A percentile compares a stretch with the other conserved stretches of the same genome.
phyloP scores from a whole-genome alignment of 2,329 filamentous ascomycete species.

The Penicillium sp. region DNA sequence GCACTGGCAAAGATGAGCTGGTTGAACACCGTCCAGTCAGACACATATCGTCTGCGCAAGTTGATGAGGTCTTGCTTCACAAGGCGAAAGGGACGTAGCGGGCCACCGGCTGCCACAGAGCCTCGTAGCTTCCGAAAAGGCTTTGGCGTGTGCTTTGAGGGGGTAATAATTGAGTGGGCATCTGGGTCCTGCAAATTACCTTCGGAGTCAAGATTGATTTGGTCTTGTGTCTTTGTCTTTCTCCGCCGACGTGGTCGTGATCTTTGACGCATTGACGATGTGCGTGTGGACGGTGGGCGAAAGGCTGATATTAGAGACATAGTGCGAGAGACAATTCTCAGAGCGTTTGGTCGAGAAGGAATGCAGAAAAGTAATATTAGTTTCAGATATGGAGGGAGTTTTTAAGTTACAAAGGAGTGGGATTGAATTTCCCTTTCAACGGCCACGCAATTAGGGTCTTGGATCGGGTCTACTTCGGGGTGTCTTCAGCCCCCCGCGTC shows the following conservation, averaged over 20 bases:
- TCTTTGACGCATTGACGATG: slow-evolving; percentile 31
- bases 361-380: not conserved
- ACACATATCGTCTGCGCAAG: slow-evolving; percentile 53
- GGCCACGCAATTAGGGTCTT: not conserved
- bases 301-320: slow-evolving; percentile 42
- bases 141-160: slow-evolving; percentile 43
- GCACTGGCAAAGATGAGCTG: slow-evolving; percentile 66
- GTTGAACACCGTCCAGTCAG: slow-evolving; percentile 64
- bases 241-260: slow-evolving; percentile 27
- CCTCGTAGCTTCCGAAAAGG: slow-evolving; percentile 36
- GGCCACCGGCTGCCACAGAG: slow-evolving; percentile 45
- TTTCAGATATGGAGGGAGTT: not conserved
- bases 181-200: slow-evolving; percentile 29
- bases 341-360: not conserved
- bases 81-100: slow-evolving; percentile 58
- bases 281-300: slow-evolving; percentile 37
- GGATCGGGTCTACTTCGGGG: slow-evolving; percentile 1
- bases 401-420: not conserved
- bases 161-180: slow-evolving; percentile 43
- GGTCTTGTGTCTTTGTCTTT: slow-evolving; percentile 18
- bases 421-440: not conserved
- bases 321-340: slow-evolving; percentile 8
- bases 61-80: slow-evolving; percentile 55
- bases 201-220: slow-evolving; percentile 17
- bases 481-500: not conserved